Conservation (phyloP, 1,284 basidiomycete genomes). For the Austropuccinia psidii region DNA sequence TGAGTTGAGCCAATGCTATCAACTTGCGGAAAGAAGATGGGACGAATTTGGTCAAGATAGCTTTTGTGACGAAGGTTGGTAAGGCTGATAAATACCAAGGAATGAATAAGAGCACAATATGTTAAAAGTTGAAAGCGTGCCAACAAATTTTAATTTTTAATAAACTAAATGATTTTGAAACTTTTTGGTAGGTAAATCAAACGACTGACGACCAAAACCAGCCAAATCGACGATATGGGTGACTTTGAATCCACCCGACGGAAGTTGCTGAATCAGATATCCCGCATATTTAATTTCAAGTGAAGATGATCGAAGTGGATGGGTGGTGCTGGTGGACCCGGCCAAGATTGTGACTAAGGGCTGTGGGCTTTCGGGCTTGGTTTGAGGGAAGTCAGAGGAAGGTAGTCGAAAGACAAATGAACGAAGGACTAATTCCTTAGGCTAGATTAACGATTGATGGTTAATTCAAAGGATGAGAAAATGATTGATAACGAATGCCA, state of each 20-base stretch:
- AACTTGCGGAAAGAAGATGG: slow-evolving; percentile 18
- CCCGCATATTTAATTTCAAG: slow-evolving; percentile 20
- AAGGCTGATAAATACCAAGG: background rate
- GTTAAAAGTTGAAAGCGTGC: background rate
- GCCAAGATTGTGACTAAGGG: slow-evolving; percentile 4
- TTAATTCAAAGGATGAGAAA: background rate
- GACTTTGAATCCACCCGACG: background rate
- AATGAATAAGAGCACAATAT: background rate
- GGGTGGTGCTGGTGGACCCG: slow-evolving; percentile 8
- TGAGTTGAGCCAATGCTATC: background rate
- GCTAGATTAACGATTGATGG: background rate
- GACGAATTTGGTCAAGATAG: slow-evolving; percentile 16
- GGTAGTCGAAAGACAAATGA: slow-evolving; percentile 3
- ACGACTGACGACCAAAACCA: slow-evolving; percentile 12
- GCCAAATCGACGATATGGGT: slow-evolving; percentile 15
- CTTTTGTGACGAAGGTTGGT: slow-evolving; percentile 19
- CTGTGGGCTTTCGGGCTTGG: background rate
- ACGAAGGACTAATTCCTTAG: slow-evolving; percentile 11
- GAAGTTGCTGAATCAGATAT: slow-evolving; percentile 10
- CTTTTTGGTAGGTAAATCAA: background rate
- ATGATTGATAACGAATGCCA: background rate
- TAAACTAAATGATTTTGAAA: no score
- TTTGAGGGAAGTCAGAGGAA: background rate
- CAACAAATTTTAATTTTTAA: background rate
- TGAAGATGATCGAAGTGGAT: slow-evolving; percentile 7